Percentiles rank a stretch among this genome's conserved stretches.
These are phyloP conservation scores for Rhynchosporium secalis DNA, from an alignment of 2,329 filamentous ascomycete genomes.

Conservation along the genomic window DNA sequence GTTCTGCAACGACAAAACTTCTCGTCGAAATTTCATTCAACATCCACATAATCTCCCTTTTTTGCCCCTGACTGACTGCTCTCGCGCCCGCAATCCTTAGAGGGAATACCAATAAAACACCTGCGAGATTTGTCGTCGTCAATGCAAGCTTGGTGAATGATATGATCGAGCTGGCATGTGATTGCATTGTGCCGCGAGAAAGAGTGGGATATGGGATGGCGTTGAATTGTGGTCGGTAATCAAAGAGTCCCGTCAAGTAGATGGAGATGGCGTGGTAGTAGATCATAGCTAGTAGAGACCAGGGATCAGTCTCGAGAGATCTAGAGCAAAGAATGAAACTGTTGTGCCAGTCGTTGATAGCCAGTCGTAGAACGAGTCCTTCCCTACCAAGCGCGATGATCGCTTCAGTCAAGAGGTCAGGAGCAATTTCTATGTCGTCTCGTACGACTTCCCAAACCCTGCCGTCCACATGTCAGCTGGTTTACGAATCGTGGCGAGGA, in stretches of 20 bases:
- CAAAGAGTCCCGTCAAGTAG: conserved; percentile 32
- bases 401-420: not conserved
- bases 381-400: conserved; percentile 18
- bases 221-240: conserved; percentile 27
- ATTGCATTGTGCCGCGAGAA: conserved; percentile 9
- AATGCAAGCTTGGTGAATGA: conserved; percentile 17
- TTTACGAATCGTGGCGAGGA: not conserved
- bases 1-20: conserved; percentile 31
- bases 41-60: conserved; percentile 19
- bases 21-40: conserved; percentile 25
- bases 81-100: conserved; percentile 32
- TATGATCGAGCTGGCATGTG: conserved; percentile 27
- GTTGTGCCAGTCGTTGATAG: conserved; percentile 23
- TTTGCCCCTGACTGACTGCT: conserved; percentile 17
- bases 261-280: conserved; percentile 32
- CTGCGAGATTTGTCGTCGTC: conserved; percentile 24
- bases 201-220: conserved; percentile 15
- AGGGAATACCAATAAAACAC: conserved; percentile 31
- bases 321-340: not conserved
- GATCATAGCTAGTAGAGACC: conserved; percentile 19
- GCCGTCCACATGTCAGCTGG: not conserved
- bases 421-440: not conserved
- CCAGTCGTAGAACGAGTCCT: conserved; percentile 18
- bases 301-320: not conserved
- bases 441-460: conserved; percentile 13